These are phyloP conservation scores for Syzygium jambos DNA, from an alignment of 345 rosid species.

Conservation along the genomic window DNA sequence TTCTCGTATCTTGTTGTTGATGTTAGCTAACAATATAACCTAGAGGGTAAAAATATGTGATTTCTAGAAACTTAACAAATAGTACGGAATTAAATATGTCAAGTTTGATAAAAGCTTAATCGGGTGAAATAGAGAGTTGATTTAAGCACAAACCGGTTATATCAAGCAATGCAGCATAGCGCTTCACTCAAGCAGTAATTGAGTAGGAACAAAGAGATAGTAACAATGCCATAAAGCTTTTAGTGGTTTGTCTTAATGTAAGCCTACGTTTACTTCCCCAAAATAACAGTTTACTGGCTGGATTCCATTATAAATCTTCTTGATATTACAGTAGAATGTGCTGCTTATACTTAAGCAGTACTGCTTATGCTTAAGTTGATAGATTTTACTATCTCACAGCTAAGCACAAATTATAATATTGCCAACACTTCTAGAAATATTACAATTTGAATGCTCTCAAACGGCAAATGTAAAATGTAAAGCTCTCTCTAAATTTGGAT, in stretches of 20 bases:
- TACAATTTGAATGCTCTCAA: not conserved
- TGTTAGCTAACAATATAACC: not conserved
- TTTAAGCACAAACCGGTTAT: not conserved
- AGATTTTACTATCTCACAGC: not conserved
- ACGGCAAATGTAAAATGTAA: not conserved
- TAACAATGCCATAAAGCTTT: not conserved
- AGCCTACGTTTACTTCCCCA: rapidly evolving
- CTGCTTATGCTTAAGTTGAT: not conserved
- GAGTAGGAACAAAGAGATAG: not conserved
- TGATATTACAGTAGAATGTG: too few species aligned
- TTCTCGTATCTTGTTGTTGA: not conserved
- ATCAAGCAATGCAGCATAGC: not conserved
- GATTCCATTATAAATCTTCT: not conserved
- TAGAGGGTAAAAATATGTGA: not conserved
- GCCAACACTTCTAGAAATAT: not conserved
- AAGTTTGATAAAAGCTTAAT: not conserved
- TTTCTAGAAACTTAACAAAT: not conserved
- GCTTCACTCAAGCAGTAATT: not conserved
- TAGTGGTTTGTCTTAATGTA: rapidly evolving
- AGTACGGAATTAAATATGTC: too few species aligned
- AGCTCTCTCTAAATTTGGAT: not conserved
- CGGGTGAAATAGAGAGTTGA: not conserved
- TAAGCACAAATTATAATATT: not conserved
- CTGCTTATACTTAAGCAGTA: rapidly evolving
- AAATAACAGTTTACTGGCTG: not conserved